A percentile compares a stretch with the other conserved stretches of the same genome.
These are phyloP conservation scores for Trichoderma oligosporum DNA, from an alignment of 2,329 filamentous ascomycete species.

Conservation along the genomic window DNA sequence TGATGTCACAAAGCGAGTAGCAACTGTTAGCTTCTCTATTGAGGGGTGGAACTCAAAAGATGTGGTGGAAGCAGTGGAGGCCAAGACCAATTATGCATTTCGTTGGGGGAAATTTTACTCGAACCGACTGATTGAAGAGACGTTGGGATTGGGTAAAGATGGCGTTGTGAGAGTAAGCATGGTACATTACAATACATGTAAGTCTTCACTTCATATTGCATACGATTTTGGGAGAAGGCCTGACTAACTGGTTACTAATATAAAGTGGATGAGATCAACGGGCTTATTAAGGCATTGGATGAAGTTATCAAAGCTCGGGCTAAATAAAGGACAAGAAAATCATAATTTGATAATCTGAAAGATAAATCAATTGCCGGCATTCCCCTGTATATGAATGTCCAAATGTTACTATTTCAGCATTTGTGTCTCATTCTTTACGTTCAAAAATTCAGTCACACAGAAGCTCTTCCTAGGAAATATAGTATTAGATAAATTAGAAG, in stretches of 20 bases:
- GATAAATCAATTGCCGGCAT: too few relatives aligned
- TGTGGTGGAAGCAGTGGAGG: constrained; percentile 61
- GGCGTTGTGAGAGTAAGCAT: constrained; percentile 68
- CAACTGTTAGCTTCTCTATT: constrained; percentile 65
- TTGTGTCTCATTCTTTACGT: too few relatives aligned
- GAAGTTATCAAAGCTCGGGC: constrained; percentile 28
- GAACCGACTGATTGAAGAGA: constrained; percentile 56
- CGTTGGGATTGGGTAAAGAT: constrained; percentile 53
- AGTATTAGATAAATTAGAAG: background rate
- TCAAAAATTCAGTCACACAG: too few relatives aligned
- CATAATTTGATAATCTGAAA: too few relatives aligned
- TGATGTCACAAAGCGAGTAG: constrained; percentile 50
- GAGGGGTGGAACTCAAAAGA: constrained; percentile 52
- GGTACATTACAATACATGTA: constrained; percentile 68
- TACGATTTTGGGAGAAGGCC: background rate
- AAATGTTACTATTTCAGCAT: too few relatives aligned
- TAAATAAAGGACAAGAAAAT: too few relatives aligned
- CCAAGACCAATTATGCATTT: constrained; percentile 55
- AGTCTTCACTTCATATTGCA: constrained; percentile 31
- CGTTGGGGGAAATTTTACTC: constrained; percentile 68
- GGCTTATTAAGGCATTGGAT: constrained; percentile 50
- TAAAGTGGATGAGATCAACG: constrained; percentile 55
- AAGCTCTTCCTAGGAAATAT: background rate
- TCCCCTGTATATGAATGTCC: too few relatives aligned
- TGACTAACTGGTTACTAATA: constrained; percentile 12